Evolutionary conservation across 129 eudicot genomes (phyloP), one percentile per base, ranked within the genome.

Genomic region (Tagetes patula): DNA sequence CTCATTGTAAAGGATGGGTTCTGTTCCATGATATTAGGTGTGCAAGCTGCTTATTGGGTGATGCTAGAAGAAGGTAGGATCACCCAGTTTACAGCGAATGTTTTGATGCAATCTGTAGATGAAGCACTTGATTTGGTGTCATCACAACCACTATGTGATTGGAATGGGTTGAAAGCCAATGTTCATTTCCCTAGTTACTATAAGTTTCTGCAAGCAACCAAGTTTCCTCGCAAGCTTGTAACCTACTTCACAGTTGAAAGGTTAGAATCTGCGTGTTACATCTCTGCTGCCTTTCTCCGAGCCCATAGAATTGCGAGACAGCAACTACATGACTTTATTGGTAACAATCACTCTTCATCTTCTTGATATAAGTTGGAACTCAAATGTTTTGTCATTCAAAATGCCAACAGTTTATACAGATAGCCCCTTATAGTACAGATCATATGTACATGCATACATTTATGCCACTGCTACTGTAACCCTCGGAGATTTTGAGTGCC

Each of bases 41-140:
- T 93, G 75, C 98, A 93, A 87, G 92, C 98, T 58, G 92, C 98
- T 71, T 93, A 93, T 77, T 89, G 96, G 98, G 85, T 33, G 74
- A 93, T 93, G 98, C 87, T 93, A 74, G 96, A 93, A 61, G 96
- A 93, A 87, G 98, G 98, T 43, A 93, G 96, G 82, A 90, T 93
- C 75, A 80, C 84, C 31, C 96, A 87, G 62, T 81, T 67, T 58
- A 90, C 88, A 32, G 96, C 96, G 53, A 93, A 84, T 77, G 73
- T 87, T 67, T 82, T 93, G 74, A 89, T 93, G 98, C 95, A 86
- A 84, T 93, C 98, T 27, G 96, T 93, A 43, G 96, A 93, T 75
- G 98, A 80, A 83, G 98, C 96, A 50, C 81, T 90, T 67, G 98
- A 93, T 73, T 49, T 74, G 71, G 89, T 90, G 75, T 64, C 87